phyloP scores from a whole-genome alignment of 176 grass and related monocot species.

The Musa schizocarpa region DNA sequence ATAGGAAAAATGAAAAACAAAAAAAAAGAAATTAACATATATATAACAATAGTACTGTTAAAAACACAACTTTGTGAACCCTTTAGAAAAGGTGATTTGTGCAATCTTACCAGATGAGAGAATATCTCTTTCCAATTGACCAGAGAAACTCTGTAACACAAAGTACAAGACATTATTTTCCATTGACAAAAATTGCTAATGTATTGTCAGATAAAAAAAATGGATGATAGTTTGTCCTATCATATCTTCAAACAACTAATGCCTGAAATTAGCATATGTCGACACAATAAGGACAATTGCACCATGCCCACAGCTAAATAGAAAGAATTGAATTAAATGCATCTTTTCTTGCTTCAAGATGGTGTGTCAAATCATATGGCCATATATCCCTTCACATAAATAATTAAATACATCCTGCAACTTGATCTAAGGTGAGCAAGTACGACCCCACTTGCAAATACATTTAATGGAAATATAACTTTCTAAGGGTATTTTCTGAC shows the following conservation, averaged over 20 bases:
- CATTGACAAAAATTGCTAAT: constrained; percentile 20
- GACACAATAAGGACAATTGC: too few species aligned
- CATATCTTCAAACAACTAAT: background rate
- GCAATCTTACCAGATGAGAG: constrained; percentile 72
- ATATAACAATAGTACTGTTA: background rate
- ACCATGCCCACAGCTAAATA: too few species aligned
- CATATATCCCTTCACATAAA: too few species aligned
- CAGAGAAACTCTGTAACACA: constrained; percentile 64
- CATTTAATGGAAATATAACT: too few species aligned
- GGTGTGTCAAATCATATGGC: too few species aligned
- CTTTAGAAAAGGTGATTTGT: background rate
- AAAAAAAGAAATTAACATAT: constrained; percentile 2
- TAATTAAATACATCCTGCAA: too few species aligned
- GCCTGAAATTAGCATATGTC: background rate
- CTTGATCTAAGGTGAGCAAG: too few species aligned
- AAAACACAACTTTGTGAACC: background rate
- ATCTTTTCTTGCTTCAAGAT: too few species aligned
- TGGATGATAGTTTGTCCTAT: background rate
- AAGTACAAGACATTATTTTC: constrained; percentile 16
- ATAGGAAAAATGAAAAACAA: background rate
- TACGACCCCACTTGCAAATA: too few species aligned
- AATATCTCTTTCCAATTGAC: constrained; percentile 87
- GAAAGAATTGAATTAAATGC: too few species aligned
- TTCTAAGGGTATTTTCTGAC: too few species aligned
- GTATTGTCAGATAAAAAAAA: background rate